Evolutionary conservation across 345 rosid species (phyloP), one percentile per base, ranked within the genome.

Genomic region (Brassica carinata): DNA sequence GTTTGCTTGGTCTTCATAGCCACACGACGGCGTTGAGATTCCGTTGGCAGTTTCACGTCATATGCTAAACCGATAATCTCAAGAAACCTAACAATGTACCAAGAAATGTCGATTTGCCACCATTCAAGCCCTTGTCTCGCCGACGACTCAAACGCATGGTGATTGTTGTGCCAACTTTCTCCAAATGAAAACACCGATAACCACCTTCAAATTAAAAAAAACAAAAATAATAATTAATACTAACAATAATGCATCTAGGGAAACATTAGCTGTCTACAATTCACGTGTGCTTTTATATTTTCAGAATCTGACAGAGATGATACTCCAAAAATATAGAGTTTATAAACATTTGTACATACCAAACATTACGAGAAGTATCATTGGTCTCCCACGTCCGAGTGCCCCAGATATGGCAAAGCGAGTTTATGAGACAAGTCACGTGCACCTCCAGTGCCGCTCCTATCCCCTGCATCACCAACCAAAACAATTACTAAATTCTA

Each of bases 111-210:
- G 5, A 90, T 55, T 64, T 94, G 95, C 96, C 97, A 92, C 97
- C 98, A 92, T 73, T 92, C 90, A 10, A 94, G 84, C 45, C 97
- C 98, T 34, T 94, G 98, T 27, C 91, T 84, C 0, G 96, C 97
- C 4, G 98, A 92, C 65, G 77, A 89, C 73, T 90, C 93, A 13
- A 91, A 92, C 0, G 97, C 95, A 64, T 94, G 98, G 85, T 94
- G 97, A 69, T 94, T 92, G 67, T 89, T 92, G 83, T 94, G 98
- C 98, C 97, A 92, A 26, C 98, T 97, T 71, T 94, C 97, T 7
- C 98, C 98, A 36, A 94, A 94, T 72, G 97, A 87, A 74, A 92
- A 90, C 68, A 91, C 48, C 11, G 97, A 94, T 48, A 94, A 87
- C 97, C 97, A 92, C 97, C 97, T 91, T 76, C 3, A n/a, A 1